phyloP scores from a whole-genome alignment of 2,329 filamentous ascomycete genomes.

The Aspergillus terreus region DNA sequence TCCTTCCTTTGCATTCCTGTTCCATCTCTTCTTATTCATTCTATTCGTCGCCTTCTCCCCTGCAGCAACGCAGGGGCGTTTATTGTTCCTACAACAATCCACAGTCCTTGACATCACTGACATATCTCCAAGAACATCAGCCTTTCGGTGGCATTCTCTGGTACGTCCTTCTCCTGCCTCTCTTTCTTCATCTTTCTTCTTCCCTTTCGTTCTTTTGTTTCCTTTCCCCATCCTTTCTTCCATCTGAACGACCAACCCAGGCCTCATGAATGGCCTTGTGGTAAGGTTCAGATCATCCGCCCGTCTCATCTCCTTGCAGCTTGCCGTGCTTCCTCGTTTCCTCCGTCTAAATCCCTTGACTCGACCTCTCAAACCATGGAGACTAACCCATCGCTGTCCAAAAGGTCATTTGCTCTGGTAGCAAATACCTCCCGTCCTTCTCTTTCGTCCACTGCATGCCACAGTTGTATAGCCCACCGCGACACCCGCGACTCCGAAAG shows the following conservation, averaged over 20 bases:
- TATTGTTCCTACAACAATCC: constrained; percentile 13
- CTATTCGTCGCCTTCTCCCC: not conserved
- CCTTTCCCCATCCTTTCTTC: not conserved
- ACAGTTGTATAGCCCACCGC: constrained; percentile 20
- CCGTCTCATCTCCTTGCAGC: constrained; percentile 27
- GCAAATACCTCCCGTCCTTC: constrained; percentile 30
- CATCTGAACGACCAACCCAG: not conserved
- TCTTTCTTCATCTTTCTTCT: constrained; percentile 2
- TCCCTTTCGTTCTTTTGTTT: constrained; percentile 5
- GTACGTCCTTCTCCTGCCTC: constrained; percentile 17
- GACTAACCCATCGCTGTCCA: constrained; percentile 27
- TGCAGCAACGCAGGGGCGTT: not conserved
- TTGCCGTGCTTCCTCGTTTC: constrained; percentile 17
- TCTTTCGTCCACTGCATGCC: constrained; percentile 26
- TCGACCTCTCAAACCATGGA: constrained; percentile 17
- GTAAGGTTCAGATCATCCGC: constrained; percentile 21
- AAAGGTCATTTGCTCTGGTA: constrained; percentile 41
- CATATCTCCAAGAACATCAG: constrained; percentile 15
- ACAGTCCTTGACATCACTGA: constrained; percentile 16
- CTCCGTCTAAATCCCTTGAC: constrained; percentile 12
- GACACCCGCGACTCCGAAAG: constrained; percentile 25
- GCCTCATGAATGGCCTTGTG: constrained; percentile 13
- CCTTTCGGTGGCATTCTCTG: constrained; percentile 19
- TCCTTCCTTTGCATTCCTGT: constrained; percentile 5
- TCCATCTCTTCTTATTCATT: not conserved